phyloP scores from a whole-genome alignment of 805 yeast species.

The Metschnikowia bowlesiae region DNA sequence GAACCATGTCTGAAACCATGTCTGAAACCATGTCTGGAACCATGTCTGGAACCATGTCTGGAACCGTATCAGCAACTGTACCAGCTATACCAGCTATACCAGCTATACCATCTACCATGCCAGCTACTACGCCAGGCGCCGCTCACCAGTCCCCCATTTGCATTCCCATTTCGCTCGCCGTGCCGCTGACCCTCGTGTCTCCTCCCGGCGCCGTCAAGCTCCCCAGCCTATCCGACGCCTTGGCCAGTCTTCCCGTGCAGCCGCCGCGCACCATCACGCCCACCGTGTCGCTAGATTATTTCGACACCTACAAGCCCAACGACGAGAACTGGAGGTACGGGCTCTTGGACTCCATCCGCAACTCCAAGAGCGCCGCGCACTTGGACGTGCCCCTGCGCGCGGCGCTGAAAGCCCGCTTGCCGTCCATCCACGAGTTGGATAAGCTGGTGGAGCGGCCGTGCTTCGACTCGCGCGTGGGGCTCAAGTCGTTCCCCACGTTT shows the following conservation, averaged over 20 bases:
- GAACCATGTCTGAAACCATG: too few relatives aligned
- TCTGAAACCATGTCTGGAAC: too few relatives aligned
- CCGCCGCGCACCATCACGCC: slow-evolving; percentile 17
- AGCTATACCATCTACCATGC: too few relatives aligned
- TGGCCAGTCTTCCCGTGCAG: neutral
- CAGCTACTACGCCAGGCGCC: neutral
- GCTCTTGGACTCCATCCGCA: slow-evolving; percentile 33
- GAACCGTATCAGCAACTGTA: too few relatives aligned
- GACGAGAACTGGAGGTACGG: slow-evolving; percentile 44
- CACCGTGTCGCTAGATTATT: slow-evolving; percentile 40
- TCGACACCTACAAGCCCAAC: slow-evolving; percentile 43
- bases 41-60: too few relatives aligned
- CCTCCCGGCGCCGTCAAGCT: slow-evolving; percentile 14
- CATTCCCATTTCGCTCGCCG: neutral
- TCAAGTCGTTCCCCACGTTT: slow-evolving; percentile 19
- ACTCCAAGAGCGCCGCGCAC: slow-evolving; percentile 9
- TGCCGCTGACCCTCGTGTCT: neutral
- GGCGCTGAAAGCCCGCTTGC: slow-evolving; percentile 5
- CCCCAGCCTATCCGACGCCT: slow-evolving; percentile 31
- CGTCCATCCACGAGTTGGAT: slow-evolving; percentile 11
- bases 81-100: too few relatives aligned
- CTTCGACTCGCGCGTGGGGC: slow-evolving; percentile 35
- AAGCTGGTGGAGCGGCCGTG: slow-evolving; percentile 23
- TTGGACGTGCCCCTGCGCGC: neutral
- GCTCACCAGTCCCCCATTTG: neutral